Conservation (phyloP, 1,284 basidiomycete species). For the Cutaneotrichosporon arboriforme region DNA sequence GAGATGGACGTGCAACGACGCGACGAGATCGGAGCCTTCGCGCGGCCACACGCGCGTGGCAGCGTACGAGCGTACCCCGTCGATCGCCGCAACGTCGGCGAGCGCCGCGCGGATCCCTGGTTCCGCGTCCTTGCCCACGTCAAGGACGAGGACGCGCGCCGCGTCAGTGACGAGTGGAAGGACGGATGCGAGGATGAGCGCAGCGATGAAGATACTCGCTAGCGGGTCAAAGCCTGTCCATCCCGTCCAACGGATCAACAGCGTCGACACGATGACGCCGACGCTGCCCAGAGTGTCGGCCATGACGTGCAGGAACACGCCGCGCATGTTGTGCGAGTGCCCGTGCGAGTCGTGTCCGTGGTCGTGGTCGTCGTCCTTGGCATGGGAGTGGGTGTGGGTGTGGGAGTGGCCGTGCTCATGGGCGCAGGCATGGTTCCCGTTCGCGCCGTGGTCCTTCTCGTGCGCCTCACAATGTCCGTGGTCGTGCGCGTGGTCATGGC, state of each 20-base stretch:
- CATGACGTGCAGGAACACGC: constrained; percentile 71
- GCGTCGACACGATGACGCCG: constrained; percentile 96
- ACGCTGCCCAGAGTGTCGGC: constrained; percentile 53
- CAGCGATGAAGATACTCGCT: constrained; percentile 92
- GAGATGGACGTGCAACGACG: constrained; percentile 33
- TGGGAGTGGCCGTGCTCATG: constrained; percentile 1
- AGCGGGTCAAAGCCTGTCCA: constrained; percentile 99
- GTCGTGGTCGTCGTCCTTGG: constrained; percentile 42
- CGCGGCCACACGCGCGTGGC: constrained; percentile 93
- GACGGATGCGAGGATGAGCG: constrained; percentile 90
- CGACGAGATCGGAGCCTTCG: constrained; percentile 71
- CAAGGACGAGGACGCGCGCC: constrained; percentile 79
- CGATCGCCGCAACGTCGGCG: constrained; percentile 63
- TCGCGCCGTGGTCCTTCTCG: not conserved
- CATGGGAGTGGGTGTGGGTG: constrained; percentile 20
- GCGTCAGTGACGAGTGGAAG: constrained; percentile 91
- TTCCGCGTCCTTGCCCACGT: constrained; percentile 67
- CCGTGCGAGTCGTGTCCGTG: constrained; percentile 50
- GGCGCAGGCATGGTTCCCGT: not conserved
- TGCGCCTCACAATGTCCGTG: constrained; percentile 18
- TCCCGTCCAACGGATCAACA: constrained; percentile 93
- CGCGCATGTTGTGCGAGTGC: constrained; percentile 98
- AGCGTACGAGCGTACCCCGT: constrained; percentile 75
- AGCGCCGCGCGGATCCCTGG: constrained; percentile 65
- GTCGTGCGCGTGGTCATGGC: constrained; percentile 17